phyloP scores from a whole-genome alignment of 2,329 filamentous ascomycete species.

The Epichloe uncinata region DNA sequence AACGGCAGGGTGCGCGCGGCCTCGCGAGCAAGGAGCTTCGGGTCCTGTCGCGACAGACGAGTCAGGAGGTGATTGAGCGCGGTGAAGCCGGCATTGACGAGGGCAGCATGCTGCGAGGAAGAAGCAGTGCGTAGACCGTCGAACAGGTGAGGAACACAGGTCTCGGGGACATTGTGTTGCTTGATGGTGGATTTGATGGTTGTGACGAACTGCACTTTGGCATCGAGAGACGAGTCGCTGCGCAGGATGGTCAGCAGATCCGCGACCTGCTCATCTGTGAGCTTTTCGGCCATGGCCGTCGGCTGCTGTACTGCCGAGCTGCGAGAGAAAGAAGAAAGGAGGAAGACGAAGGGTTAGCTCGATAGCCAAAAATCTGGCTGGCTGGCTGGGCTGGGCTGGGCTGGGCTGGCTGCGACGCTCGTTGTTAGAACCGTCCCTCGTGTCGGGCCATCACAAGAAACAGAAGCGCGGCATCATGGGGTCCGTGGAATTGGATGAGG shows the following conservation, averaged over 20 bases:
- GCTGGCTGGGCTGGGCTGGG: neutral
- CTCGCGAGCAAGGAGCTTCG: conserved; percentile 57
- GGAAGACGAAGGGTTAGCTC: neutral
- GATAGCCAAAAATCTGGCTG: neutral
- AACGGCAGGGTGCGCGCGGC: conserved; percentile 58
- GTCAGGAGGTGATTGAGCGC: conserved; percentile 80
- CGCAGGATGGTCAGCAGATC: conserved; percentile 38
- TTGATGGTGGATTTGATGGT: conserved; percentile 80
- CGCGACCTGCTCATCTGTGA: conserved; percentile 45
- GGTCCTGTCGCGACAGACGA: conserved; percentile 72
- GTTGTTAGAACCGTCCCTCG: neutral
- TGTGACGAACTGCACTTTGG: conserved; percentile 58
- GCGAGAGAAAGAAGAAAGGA: neutral
- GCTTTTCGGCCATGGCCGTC: conserved; percentile 38
- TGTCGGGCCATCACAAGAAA: too few relatives aligned
- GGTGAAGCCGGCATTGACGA: conserved; percentile 75
- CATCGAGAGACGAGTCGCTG: conserved; percentile 54
- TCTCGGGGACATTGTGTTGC: conserved; percentile 76
- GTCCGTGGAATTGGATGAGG: neutral
- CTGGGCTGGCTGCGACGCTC: neutral
- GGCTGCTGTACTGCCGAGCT: conserved; percentile 1
- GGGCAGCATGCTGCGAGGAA: conserved; percentile 59
- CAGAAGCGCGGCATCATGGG: too few relatives aligned
- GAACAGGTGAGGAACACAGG: conserved; percentile 58
- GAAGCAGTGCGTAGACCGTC: conserved; percentile 69